Evolutionary conservation across 1,284 basidiomycete genomes (phyloP), one percentile per base, ranked within the genome.

Genomic region (Erythrobasidium hasegawianum): DNA sequence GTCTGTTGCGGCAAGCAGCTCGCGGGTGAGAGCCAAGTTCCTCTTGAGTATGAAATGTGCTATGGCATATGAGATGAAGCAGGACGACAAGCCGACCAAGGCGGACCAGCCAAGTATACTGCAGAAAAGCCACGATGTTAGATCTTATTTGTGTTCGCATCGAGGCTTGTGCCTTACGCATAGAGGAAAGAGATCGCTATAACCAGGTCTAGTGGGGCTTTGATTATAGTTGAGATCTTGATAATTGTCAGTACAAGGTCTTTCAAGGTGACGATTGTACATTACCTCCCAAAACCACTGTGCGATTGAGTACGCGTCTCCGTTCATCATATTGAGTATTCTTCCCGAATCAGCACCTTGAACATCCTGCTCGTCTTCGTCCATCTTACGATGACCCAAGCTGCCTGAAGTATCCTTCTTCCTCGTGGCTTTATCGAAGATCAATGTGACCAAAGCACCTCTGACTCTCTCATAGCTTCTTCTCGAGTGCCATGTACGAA

Each of bases 351-450:
- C 60, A 7, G 47, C 43, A 18, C 49, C 58, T 9, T 59, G 26
- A 10, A 60, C 64, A 33, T 38, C 77, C 79, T 83, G 79, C 1
- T 78, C 81, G 27, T 81, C 79, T 72, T 78, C 77, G 53, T 84
- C 81, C 20, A 43, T 26, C 55, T 65, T 47, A n/a, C 62, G 62
- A 52, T 65, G 62, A 26, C 62, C 62, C 1, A 88, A 79, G 26
- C 90, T 81, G 0, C 90, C 91, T 0, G 88, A 88, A 65, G 87
- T 86, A 76, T 96, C 91, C 74, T 86, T 87, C 26, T 90, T 81
- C 75, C 87, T 87, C 45, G 96, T 79, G 0, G 92, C 87, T 77
- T 96, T 96, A 76, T 92, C 88, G 74, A 94, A 97, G 60, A 96
- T 88, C 0, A 87, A 81, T 0, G 87, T 83, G 81, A 88, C 90